phyloP scores from a whole-genome alignment of 208 protist species.

The Trypanosomatidae sp. region DNA sequence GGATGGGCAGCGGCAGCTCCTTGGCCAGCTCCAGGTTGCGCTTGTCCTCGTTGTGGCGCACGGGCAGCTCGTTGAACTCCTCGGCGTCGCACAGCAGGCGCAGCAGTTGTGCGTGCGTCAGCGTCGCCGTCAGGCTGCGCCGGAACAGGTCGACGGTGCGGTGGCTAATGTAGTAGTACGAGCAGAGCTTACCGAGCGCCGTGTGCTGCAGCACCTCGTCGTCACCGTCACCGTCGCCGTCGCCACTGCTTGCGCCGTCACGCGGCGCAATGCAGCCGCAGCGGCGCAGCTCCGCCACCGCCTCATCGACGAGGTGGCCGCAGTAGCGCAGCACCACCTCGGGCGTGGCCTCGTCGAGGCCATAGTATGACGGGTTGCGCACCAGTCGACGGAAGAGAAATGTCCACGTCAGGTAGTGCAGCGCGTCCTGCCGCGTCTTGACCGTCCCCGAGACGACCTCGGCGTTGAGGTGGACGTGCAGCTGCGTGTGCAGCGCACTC shows the following conservation, averaged over 20 bases:
- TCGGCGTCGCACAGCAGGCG: conserved; percentile 81
- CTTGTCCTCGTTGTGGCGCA: conserved; percentile 99
- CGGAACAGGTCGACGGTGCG: conserved; percentile 89
- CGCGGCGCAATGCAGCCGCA: conserved; percentile 73
- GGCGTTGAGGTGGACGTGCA: conserved; percentile 99
- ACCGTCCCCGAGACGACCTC: conserved; percentile 96
- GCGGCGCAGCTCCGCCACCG: conserved; percentile 67
- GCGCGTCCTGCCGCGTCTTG: conserved; percentile 87
- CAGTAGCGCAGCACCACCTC: conserved; percentile 80
- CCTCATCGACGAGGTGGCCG: conserved; percentile 65
- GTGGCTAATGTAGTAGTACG: conserved; percentile 98
- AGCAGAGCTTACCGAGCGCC: conserved; percentile 94
- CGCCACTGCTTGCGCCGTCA: conserved; percentile 18
- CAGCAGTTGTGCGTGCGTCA: conserved; percentile 61
- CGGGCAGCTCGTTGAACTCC: conserved; percentile 95
- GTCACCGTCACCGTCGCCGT: conserved; percentile 32
- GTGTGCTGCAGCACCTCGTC: conserved; percentile 65
- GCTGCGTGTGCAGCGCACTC: conserved; percentile 86
- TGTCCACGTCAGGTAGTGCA: conserved; percentile 99
- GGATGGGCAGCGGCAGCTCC: conserved; percentile 52
- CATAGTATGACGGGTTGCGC: conserved; percentile 98
- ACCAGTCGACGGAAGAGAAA: conserved; percentile 97
- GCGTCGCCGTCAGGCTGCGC: conserved; percentile 35
- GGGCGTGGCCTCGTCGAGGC: conserved; percentile 84
- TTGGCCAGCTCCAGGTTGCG: conserved; percentile 87